Conservation (phyloP, 192 early-diverging fungal species). For the Piromyces sp. region DNA sequence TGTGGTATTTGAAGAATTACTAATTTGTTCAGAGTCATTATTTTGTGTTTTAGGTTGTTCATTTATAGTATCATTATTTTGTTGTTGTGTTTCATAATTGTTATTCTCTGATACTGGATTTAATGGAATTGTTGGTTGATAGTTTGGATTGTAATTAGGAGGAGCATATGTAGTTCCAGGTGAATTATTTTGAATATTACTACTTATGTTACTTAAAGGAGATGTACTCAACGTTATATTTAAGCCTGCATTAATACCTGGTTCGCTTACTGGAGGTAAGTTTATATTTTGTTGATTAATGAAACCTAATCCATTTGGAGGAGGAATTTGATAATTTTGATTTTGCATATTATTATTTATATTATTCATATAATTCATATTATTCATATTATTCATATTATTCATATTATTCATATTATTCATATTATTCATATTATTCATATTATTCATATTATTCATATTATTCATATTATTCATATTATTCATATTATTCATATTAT, state of each 20-base stretch:
- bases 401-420: too few relatives aligned
- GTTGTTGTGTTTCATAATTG: too few relatives aligned
- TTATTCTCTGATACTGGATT: too few relatives aligned
- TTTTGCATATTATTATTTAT: neutral
- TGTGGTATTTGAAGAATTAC: neutral
- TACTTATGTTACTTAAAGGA: neutral
- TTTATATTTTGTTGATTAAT: neutral
- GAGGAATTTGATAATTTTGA: neutral
- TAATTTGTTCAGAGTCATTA: neutral
- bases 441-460: too few relatives aligned
- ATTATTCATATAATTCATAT: neutral
- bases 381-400: neutral
- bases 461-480: too few relatives aligned
- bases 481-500: too few relatives aligned
- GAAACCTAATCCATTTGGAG: neutral
- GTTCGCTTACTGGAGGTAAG: neutral
- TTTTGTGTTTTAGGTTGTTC: neutral
- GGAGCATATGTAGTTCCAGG: neutral
- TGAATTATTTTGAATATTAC: neutral
- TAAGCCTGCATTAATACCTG: neutral
- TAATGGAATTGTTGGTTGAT: neutral
- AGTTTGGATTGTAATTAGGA: neutral
- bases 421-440: too few relatives aligned
- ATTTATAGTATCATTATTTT: neutral
- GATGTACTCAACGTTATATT: too few relatives aligned